These are phyloP conservation scores for Corynespora cassiicola DNA, from an alignment of 2,329 filamentous ascomycete species.

Conservation along the genomic window DNA sequence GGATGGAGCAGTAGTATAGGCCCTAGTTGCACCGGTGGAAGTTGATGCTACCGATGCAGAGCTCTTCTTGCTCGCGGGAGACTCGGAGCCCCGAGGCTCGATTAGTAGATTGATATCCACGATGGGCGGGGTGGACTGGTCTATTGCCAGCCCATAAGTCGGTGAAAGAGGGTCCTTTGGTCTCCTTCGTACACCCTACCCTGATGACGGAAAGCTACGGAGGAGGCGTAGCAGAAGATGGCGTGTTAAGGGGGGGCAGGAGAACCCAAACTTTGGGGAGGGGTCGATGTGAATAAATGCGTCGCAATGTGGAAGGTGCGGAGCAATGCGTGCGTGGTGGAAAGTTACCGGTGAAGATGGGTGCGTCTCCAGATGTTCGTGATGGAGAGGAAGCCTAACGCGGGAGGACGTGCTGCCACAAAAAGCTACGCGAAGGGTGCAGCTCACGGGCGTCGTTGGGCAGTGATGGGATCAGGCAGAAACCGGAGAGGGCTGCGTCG, in stretches of 20 bases:
- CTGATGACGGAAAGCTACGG: constrained; percentile 4
- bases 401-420: constrained; percentile 13
- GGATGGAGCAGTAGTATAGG: constrained; percentile 43
- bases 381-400: constrained; percentile 20
- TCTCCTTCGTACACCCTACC: constrained; percentile 19
- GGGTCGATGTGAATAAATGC: constrained; percentile 20
- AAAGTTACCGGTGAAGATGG: constrained; percentile 23
- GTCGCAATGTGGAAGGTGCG: constrained; percentile 12
- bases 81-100: constrained; percentile 77
- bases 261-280: too few species aligned
- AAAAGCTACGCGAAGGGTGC: constrained; percentile 19
- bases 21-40: constrained; percentile 51
- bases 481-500: constrained; percentile 21
- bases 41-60: constrained; percentile 43
- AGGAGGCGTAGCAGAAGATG: constrained; percentile 5
- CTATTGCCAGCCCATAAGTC: constrained; percentile 50
- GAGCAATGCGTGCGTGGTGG: constrained; percentile 17
- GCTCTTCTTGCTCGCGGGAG: constrained; percentile 58
- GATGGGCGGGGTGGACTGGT: constrained; percentile 66
- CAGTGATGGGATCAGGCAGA: constrained; percentile 31
- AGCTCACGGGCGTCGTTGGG: constrained; percentile 33
- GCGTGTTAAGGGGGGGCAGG: too few species aligned
- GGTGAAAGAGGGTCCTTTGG: constrained; percentile 16
- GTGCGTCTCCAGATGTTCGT: constrained; percentile 12
- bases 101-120: constrained; percentile 96